Percentiles rank a stretch among this genome's conserved stretches.
Conservation (phyloP, 768 basidiomycete species). For the Pulveroboletus sp. region DNA sequence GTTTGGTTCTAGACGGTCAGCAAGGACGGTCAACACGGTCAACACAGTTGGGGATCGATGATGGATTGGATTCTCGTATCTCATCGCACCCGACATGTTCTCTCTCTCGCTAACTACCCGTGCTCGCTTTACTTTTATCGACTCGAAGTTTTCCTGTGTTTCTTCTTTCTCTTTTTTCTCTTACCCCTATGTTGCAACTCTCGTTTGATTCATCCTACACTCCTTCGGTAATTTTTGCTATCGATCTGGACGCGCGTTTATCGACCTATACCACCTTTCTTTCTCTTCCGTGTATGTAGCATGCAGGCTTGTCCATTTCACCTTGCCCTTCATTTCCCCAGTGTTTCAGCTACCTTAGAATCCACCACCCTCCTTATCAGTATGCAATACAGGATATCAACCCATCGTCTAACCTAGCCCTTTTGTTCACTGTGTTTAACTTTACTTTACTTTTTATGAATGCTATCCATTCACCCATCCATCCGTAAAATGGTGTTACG, state of each 20-base stretch:
- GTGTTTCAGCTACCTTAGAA: constrained; percentile 4
- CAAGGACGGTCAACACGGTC: constrained; percentile 32
- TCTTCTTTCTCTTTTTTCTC: not conserved
- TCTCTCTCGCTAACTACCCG: not conserved
- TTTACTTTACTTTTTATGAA: constrained; percentile 4
- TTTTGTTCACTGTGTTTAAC: constrained; percentile 22
- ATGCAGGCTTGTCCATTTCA: constrained; percentile 22
- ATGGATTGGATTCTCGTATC: not conserved
- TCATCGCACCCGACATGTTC: not conserved
- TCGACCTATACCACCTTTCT: constrained; percentile 10
- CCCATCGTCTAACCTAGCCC: constrained; percentile 10
- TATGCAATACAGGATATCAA: constrained; percentile 14
- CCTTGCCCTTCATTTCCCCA: constrained; percentile 2
- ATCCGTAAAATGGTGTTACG: not conserved
- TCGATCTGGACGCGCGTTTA: constrained; percentile 15
- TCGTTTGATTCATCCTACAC: constrained; percentile 23
- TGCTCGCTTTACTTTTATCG: constrained; percentile 5
- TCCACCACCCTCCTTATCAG: constrained; percentile 14
- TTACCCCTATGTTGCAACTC: constrained; percentile 14
- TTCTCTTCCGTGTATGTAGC: constrained; percentile 22
- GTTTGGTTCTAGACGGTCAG: constrained; percentile 69
- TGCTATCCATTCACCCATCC: constrained; percentile 14
- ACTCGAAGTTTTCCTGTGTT: not conserved
- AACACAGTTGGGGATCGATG: constrained; percentile 20
- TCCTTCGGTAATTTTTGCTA: constrained; percentile 31